Evolutionary conservation across 345 rosid species (phyloP), one percentile per base, ranked within the genome.

Genomic region (Boechera retrofracta): DNA sequence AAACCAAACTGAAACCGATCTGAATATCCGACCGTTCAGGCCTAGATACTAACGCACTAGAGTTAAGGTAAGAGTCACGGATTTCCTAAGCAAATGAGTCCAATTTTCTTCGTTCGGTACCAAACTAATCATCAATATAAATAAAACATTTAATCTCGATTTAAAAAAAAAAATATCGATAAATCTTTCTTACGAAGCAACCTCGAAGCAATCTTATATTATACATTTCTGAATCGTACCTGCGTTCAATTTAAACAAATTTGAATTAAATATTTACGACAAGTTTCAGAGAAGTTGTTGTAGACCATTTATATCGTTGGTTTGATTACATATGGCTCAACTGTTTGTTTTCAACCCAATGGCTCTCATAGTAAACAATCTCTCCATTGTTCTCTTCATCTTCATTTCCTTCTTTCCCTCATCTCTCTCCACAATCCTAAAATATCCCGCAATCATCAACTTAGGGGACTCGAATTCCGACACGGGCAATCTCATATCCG

Each of bases 381-480:
- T 63, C 51, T 38, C 54, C 15, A 28, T 33, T 54, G 31, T 75
- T 75, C 81, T 84, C 72, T 73, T 53, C 21, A 48, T 82, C 64
- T 51, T 86, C 28, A 0, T 82, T 54, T 80, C 67, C 63, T 42
- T 76, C 75, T 73, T 86, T 6, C 83, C 85, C 15, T 41, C 69
- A 33, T 73, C 83, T 60, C 53, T 76, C 9, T 86, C 94, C 41
- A 56, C 84, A 13, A 82, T 75, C 24, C 87, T 87, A 79, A 82
- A 87, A 38, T 85, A 81, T 67, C 97, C 95, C 2, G 75, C 89
- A 62, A 80, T 89, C 71, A 89, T 90, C 84, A 92, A 94, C 90
- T 90, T 94, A 63, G 98, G 97, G 6, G 97, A 94, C 52, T 95
- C 99, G 0, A 95, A 95, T 78, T 92, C 98, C 2, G 99, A 95